Conservation (phyloP, 768 basidiomycete species). For the Leccinum subgranulosum region DNA sequence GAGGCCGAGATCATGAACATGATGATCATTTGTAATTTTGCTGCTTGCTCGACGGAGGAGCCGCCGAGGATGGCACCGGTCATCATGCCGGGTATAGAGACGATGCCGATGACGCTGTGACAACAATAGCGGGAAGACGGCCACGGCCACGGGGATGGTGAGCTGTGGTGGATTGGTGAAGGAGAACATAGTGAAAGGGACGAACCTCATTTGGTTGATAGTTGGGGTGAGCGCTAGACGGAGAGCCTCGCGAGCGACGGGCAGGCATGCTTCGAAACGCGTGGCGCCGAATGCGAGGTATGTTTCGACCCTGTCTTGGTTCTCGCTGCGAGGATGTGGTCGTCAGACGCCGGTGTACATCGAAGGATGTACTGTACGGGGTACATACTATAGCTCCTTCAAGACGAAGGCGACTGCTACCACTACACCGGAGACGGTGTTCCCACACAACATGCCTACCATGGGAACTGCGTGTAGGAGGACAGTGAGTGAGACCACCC, state of each 20-base stretch:
- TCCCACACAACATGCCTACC: slow-evolving; percentile 84
- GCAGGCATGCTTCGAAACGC: slow-evolving; percentile 77
- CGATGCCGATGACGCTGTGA: slow-evolving; percentile 66
- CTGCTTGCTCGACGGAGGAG: slow-evolving; percentile 79
- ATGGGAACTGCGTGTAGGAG: slow-evolving; percentile 58
- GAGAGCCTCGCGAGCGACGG: slow-evolving; percentile 76
- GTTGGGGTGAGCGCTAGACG: slow-evolving; percentile 75
- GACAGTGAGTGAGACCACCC: neutral
- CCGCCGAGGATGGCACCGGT: slow-evolving; percentile 89
- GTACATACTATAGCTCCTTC: slow-evolving; percentile 67
- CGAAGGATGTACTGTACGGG: neutral
- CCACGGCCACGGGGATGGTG: neutral
- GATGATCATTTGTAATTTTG: slow-evolving; percentile 86
- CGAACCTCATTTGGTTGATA: slow-evolving; percentile 82
- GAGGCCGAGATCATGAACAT: slow-evolving; percentile 90
- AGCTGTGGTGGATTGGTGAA: neutral
- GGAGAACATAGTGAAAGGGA: neutral
- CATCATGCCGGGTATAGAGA: slow-evolving; percentile 89
- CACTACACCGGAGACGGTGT: slow-evolving; percentile 72
- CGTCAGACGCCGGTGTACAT: neutral
- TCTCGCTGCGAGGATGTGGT: slow-evolving; percentile 49
- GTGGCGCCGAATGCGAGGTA: slow-evolving; percentile 86
- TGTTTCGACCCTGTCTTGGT: slow-evolving; percentile 80
- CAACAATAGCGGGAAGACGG: no score
- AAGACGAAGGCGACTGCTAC: slow-evolving; percentile 69